Evolutionary conservation across 257 asterid genomes (phyloP).

Genomic region (Eucommia ulmoides): DNA sequence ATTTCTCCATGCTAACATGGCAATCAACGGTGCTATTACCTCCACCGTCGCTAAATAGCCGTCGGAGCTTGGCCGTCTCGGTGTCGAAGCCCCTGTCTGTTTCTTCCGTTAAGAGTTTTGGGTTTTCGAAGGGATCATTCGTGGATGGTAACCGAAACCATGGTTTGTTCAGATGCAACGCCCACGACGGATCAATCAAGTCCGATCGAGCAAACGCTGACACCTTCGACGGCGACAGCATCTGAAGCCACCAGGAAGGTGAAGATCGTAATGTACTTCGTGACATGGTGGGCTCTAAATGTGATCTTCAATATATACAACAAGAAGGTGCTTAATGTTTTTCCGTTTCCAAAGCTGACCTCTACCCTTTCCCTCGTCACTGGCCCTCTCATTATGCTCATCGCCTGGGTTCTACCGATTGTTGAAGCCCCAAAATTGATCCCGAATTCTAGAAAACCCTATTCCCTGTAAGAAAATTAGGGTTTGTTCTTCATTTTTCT

Average conservation of each 20-base stretch:
- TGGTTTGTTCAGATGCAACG: neutral
- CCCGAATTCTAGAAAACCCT: neutral
- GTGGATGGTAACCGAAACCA: neutral
- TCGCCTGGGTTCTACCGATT: neutral
- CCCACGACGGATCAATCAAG: too few relatives aligned
- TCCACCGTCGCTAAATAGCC: neutral
- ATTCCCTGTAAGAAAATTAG: neutral
- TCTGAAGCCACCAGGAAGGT: neutral
- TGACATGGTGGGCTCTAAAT: neutral
- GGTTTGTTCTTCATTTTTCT: neutral
- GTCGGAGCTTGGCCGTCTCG: neutral
- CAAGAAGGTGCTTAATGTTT: neutral
- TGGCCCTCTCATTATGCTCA: neutral
- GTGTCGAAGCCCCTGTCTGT: neutral
- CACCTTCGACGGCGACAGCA: neutral
- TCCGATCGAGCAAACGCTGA: neutral
- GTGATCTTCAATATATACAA: neutral
- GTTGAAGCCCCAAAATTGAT: neutral
- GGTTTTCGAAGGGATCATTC: neutral
- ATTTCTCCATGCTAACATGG: neutral
- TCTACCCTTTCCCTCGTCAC: neutral
- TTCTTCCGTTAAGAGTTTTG: neutral
- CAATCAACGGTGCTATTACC: neutral
- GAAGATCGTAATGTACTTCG: neutral
- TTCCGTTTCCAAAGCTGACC: neutral